Conservation (phyloP, 768 basidiomycete species). For the Hortiboletus campestris region DNA sequence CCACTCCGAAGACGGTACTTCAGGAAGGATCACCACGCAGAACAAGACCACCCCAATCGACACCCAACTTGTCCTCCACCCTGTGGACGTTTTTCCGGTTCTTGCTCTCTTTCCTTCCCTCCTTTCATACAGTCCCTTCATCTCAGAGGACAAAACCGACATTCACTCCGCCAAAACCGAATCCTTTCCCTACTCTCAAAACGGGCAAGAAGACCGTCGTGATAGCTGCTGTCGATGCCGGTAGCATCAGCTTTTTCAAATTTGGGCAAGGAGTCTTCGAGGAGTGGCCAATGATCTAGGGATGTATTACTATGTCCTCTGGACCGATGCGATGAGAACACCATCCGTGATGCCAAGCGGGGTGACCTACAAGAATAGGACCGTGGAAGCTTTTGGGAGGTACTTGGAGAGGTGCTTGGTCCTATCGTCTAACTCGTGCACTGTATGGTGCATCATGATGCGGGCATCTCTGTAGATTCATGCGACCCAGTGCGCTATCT, state of each 20-base stretch:
- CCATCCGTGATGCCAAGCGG: neutral
- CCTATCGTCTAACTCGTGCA: neutral
- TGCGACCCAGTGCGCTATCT: too few species aligned
- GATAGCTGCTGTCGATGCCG: conserved; percentile 85
- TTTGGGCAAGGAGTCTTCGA: conserved; percentile 85
- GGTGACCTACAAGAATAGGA: neutral
- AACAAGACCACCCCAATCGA: neutral
- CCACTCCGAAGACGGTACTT: neutral
- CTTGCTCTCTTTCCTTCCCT: conserved; percentile 6
- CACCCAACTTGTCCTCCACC: neutral
- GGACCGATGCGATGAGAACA: neutral
- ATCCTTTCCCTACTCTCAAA: conserved; percentile 81
- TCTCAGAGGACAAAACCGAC: conserved; percentile 30
- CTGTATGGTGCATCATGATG: too few species aligned
- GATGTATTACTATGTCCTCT: neutral
- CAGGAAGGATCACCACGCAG: conserved; percentile 1
- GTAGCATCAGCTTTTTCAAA: conserved; percentile 84
- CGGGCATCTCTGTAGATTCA: too few species aligned
- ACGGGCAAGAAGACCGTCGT: conserved; percentile 81
- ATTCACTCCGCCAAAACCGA: conserved; percentile 39
- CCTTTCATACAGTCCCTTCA: neutral
- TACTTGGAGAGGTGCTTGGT: too few species aligned
- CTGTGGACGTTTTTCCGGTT: neutral
- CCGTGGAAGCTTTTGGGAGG: too few species aligned
- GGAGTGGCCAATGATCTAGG: conserved; percentile 69